These are phyloP conservation scores for Flaveria brownii DNA, from an alignment of 129 eudicot species.

Conservation along the genomic window DNA sequence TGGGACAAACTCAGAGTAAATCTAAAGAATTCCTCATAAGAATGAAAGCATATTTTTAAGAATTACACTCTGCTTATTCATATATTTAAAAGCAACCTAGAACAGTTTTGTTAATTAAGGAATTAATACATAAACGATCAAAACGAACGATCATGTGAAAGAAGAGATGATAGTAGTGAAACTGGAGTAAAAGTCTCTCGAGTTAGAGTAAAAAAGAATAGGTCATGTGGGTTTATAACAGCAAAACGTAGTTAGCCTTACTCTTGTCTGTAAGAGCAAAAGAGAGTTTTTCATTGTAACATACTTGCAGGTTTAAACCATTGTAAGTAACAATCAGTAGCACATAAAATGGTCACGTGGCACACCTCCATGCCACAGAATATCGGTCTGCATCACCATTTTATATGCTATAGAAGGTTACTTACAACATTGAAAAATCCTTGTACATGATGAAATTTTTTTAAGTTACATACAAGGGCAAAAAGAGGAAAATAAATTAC, in stretches of 20 bases:
- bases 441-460: not conserved
- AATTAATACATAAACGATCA: not conserved
- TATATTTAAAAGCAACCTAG: conserved; percentile 6
- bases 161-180: not conserved
- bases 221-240: not conserved
- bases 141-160: not conserved
- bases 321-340: not conserved
- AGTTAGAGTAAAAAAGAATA: not conserved
- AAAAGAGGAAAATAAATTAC: not conserved
- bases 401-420: not conserved
- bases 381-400: not conserved
- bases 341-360: not conserved
- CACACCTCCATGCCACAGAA: not conserved
- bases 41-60: not conserved
- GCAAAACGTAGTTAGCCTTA: not conserved
- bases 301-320: not conserved
- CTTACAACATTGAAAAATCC: not conserved
- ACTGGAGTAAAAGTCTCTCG: not conserved
- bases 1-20: not conserved
- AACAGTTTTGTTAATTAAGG: not conserved
- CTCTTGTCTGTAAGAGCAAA: not conserved
- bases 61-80: not conserved
- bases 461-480: not conserved
- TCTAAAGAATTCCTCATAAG: not conserved
- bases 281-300: not conserved